phyloP scores from a whole-genome alignment of 1,284 basidiomycete species.

The Ganoderma leucocontextum region DNA sequence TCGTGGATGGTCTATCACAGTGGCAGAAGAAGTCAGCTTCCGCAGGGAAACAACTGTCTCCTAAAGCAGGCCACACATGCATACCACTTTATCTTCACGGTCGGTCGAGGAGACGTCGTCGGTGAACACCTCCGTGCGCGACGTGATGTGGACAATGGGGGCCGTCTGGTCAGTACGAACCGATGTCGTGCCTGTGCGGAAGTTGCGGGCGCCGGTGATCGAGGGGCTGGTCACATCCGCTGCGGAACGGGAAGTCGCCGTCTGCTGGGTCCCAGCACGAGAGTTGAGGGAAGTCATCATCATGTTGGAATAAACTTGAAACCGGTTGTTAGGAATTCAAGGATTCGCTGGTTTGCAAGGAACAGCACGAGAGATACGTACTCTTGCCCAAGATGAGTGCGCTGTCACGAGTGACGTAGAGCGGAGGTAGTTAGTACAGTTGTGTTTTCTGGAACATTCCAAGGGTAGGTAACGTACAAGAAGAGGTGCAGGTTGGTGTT shows the following conservation, averaged over 20 bases:
- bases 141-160: conserved; percentile 16
- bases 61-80: not conserved
- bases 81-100: conserved; percentile 10
- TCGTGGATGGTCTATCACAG: not conserved
- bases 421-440: not conserved
- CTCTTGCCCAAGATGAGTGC: conserved; percentile 20
- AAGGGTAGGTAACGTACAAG: conserved; percentile 11
- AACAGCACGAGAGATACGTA: not conserved
- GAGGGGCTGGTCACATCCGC: conserved; percentile 9
- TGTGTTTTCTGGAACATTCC: too few relatives aligned
- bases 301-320: conserved; percentile 19
- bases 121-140: conserved; percentile 13
- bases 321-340: not conserved
- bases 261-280: conserved; percentile 5
- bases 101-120: conserved; percentile 7
- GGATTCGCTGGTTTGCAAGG: not conserved
- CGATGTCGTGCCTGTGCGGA: not conserved
- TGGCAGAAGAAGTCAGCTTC: not conserved
- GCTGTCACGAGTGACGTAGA: not conserved
- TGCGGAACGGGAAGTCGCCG: not conserved
- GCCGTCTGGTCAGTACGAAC: not conserved
- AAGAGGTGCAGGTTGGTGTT: conserved; percentile 21
- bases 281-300: conserved; percentile 26
- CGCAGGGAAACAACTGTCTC: not conserved
- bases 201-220: conserved; percentile 8